These are phyloP conservation scores for Cucurbita pepo DNA, from an alignment of 306 rosid genomes.

Conservation along the genomic window DNA sequence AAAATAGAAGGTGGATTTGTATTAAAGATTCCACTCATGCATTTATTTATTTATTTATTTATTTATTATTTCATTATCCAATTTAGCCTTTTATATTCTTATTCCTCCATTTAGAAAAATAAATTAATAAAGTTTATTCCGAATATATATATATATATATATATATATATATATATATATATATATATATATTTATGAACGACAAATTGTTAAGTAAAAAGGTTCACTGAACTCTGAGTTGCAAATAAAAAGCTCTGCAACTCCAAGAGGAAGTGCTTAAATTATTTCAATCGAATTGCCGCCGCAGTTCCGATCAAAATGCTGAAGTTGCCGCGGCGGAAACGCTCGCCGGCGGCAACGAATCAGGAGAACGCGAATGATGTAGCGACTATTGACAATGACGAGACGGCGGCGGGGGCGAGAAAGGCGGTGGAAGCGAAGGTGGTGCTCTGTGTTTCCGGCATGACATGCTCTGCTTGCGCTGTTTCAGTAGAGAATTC, in stretches of 20 bases:
- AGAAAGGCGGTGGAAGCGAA: constrained; percentile 8
- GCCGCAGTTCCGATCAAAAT: not conserved
- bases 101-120: not conserved
- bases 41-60: not conserved
- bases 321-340: not conserved
- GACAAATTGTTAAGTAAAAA: too few relatives aligned
- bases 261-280: not conserved
- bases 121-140: too few relatives aligned
- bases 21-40: not conserved
- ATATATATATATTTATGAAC: too few relatives aligned
- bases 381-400: not conserved
- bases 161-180: too few relatives aligned
- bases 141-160: too few relatives aligned
- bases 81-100: not conserved
- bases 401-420: constrained; percentile 13
- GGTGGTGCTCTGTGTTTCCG: constrained; percentile 42
- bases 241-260: not conserved
- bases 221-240: too few relatives aligned
- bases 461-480: constrained; percentile 72
- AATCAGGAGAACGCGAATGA: not conserved
- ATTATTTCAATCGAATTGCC: not conserved
- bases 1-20: not conserved
- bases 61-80: too few relatives aligned
- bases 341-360: not conserved
- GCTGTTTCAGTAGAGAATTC: constrained; percentile 64